Evolutionary conservation across 1,284 basidiomycete genomes (phyloP).

Genomic region (Hemileccinum hortonii): DNA sequence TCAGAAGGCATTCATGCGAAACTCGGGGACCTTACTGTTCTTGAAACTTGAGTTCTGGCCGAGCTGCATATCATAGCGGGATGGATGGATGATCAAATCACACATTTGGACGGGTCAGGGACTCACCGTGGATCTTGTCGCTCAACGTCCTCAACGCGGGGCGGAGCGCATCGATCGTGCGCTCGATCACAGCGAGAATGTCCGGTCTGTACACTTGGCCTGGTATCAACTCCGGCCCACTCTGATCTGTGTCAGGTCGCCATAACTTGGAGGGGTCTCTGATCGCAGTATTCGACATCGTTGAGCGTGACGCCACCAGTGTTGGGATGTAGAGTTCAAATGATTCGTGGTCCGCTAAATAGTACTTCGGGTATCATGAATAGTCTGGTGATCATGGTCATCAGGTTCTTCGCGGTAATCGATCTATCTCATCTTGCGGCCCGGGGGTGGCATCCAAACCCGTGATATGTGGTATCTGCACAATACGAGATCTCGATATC

Average conservation of each 20-base stretch:
- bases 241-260: constrained; percentile 20
- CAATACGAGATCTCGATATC: too few relatives aligned
- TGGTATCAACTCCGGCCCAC: constrained; percentile 10
- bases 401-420: too few relatives aligned
- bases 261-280: constrained; percentile 8
- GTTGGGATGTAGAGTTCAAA: too few relatives aligned
- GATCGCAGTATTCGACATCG: neutral
- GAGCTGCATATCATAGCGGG: constrained; percentile 36
- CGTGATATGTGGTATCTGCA: too few relatives aligned
- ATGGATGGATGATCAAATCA: neutral
- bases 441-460: too few relatives aligned
- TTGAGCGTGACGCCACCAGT: neutral
- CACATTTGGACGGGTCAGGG: neutral
- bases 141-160: constrained; percentile 58
- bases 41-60: constrained; percentile 57
- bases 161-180: constrained; percentile 53
- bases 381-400: too few relatives aligned
- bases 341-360: too few relatives aligned
- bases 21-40: constrained; percentile 45
- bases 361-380: too few relatives aligned
- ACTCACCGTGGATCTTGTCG: constrained; percentile 63
- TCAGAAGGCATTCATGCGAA: neutral
- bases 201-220: constrained; percentile 36
- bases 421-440: too few relatives aligned
- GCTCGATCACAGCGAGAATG: constrained; percentile 54